Conservation (phyloP, 2,329 filamentous ascomycete genomes). For the Nothophoma quercina region DNA sequence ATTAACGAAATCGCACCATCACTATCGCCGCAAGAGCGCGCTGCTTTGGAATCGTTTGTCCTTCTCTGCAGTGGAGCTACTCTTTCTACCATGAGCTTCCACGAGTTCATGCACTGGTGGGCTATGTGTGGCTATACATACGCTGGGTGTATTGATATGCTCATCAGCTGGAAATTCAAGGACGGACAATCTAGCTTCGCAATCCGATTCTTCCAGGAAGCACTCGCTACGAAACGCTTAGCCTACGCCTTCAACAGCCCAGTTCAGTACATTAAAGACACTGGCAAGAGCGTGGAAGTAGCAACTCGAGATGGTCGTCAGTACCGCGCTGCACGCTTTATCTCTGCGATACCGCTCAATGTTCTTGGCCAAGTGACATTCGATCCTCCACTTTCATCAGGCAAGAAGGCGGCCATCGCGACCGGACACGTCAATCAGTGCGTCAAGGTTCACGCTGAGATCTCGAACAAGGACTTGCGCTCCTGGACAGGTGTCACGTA, state of each 20-base stretch:
- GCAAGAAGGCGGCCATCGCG: conserved; percentile 48
- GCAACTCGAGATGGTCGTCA: conserved; percentile 43
- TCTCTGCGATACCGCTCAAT: conserved; percentile 57
- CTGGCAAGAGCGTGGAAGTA: conserved; percentile 41
- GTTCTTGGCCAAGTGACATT: conserved; percentile 54
- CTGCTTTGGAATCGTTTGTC: conserved; percentile 52
- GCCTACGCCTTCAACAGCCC: conserved; percentile 54
- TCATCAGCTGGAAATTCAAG: conserved; percentile 45
- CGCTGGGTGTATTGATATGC: conserved; percentile 53
- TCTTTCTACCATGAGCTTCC: conserved; percentile 54
- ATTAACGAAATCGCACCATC: conserved; percentile 51
- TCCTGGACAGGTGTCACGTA: conserved; percentile 56
- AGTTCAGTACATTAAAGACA: conserved; percentile 44
- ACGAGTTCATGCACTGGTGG: conserved; percentile 59
- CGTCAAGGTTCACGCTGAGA: conserved; percentile 58
- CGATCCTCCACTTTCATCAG: conserved; percentile 48
- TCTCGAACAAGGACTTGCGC: conserved; percentile 51
- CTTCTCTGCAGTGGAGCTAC: conserved; percentile 55
- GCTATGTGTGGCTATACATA: conserved; percentile 33
- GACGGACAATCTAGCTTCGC: conserved; percentile 58
- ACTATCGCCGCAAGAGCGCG: conserved; percentile 53
- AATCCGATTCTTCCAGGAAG: conserved; percentile 56
- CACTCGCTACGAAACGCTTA: conserved; percentile 49
- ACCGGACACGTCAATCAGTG: conserved; percentile 57
- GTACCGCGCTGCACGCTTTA: conserved; percentile 37